A percentile compares a stretch with the other conserved stretches of the same genome.
Conservation (phyloP, 2,329 filamentous ascomycete genomes). For the Botrytis fabae region DNA sequence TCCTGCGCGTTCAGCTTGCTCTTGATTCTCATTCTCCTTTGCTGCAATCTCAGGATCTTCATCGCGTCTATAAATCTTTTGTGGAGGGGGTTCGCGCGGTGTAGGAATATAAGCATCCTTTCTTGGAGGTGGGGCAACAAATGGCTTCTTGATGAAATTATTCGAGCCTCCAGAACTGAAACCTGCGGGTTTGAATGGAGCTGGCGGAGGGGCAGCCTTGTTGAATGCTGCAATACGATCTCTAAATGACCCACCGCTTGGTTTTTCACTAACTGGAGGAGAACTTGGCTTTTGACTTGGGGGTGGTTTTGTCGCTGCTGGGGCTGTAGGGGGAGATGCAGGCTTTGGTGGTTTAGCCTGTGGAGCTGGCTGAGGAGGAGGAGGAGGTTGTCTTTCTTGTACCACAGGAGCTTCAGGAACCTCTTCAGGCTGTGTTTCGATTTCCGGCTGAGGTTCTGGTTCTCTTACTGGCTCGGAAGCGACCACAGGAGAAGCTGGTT, state of each 20-base stretch:
- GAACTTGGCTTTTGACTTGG: constrained; percentile 48
- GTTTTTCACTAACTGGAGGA: constrained; percentile 73
- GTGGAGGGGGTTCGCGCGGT: constrained; percentile 65
- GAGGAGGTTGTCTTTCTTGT: constrained; percentile 35
- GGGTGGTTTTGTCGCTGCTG: constrained; percentile 35
- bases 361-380: constrained; percentile 42
- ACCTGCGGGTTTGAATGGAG: constrained; percentile 83
- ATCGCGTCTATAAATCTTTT: constrained; percentile 80
- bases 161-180: constrained; percentile 58
- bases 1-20: constrained; percentile 68
- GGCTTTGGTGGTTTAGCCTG: constrained; percentile 41
- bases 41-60: constrained; percentile 76
- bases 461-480: constrained; percentile 43
- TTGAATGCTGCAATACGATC: constrained; percentile 98
- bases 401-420: constrained; percentile 40
- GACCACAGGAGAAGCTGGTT: constrained; percentile 39
- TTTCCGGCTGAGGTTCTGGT: constrained; percentile 40
- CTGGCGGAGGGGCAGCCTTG: constrained; percentile 79
- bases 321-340: constrained; percentile 40
- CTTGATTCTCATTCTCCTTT: constrained; percentile 63
- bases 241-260: constrained; percentile 74
- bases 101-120: constrained; percentile 87
- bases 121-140: constrained; percentile 91
- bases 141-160: constrained; percentile 92
- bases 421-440: constrained; percentile 44